Percentiles rank a stretch among this genome's conserved stretches.
Conservation (phyloP, 2,329 filamentous ascomycete genomes). For the Macrophomina pseudophaseolina region DNA sequence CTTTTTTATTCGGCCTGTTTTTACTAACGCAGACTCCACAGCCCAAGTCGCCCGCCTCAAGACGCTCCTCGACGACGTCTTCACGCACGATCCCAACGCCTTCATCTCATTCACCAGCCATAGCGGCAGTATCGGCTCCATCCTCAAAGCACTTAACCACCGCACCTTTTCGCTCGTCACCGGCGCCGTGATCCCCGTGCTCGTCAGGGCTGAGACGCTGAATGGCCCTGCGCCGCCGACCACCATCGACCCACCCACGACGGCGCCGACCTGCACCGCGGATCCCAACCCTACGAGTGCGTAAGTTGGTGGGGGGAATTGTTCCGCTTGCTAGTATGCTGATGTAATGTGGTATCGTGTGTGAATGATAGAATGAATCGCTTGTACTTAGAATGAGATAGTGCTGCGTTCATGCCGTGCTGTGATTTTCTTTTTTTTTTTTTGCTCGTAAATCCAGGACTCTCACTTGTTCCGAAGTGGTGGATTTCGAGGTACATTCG, state of each 20-base stretch:
- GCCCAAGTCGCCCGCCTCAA: conserved; percentile 31
- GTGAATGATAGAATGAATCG: no score
- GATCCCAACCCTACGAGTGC: conserved; percentile 3
- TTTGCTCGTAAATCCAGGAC: no score
- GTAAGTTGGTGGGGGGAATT: no score
- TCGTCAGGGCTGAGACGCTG: conserved; percentile 64
- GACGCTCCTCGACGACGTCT: conserved; percentile 59
- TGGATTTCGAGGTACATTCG: no score
- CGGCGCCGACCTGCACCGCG: conserved; percentile 16
- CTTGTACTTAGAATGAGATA: not conserved
- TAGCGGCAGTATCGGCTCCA: conserved; percentile 62
- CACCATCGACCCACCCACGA: conserved; percentile 14
- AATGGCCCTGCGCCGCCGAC: not conserved
- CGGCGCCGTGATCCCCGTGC: conserved; percentile 69
- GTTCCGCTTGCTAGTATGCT: no score
- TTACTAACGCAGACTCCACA: not conserved
- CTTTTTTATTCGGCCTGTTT: no score
- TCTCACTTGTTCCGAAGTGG: no score
- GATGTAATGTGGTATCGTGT: no score
- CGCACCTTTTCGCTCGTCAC: conserved; percentile 67
- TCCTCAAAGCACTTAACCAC: conserved; percentile 64
- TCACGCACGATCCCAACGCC: conserved; percentile 51
- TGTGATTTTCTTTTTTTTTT: no score
- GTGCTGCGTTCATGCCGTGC: no score
- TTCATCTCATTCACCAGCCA: conserved; percentile 63